Evolutionary conservation across 345 rosid species (phyloP).

Genomic region (Citrus inodora): DNA sequence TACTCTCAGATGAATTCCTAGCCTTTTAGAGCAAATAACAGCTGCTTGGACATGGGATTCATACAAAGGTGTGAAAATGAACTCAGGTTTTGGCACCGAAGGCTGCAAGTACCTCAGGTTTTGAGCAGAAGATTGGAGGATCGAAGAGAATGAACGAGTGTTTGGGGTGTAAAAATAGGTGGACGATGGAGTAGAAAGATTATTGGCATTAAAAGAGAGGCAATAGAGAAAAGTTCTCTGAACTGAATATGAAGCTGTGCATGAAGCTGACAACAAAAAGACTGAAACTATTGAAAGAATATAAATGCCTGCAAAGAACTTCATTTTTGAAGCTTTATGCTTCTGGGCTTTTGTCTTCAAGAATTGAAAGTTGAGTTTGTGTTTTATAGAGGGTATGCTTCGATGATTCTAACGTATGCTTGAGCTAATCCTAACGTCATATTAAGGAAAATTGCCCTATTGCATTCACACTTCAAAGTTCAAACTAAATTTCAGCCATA

Average conservation of each 20-base stretch:
- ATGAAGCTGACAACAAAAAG: constrained; percentile 1
- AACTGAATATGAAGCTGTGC: neutral
- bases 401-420: neutral
- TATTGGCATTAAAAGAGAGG: neutral
- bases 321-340: constrained; percentile 1
- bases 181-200: neutral
- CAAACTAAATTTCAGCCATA: neutral
- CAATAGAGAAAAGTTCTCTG: neutral
- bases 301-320: neutral
- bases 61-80: constrained; percentile 19
- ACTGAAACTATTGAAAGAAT: neutral
- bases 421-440: constrained; percentile 4
- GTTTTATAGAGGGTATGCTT: neutral
- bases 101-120: constrained; percentile 12
- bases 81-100: constrained; percentile 15
- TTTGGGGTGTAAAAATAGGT: neutral
- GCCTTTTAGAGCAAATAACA: constrained; percentile 23
- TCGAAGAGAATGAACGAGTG: neutral
- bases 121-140: constrained; percentile 10
- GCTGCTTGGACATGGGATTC: constrained; percentile 26
- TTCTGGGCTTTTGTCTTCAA: neutral
- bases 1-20: constrained; percentile 21
- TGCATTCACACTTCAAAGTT: neutral
- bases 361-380: neutral
- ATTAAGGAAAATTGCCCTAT: neutral